phyloP scores from a whole-genome alignment of 139 green algal genomes.

The Coelastrella sp. region DNA sequence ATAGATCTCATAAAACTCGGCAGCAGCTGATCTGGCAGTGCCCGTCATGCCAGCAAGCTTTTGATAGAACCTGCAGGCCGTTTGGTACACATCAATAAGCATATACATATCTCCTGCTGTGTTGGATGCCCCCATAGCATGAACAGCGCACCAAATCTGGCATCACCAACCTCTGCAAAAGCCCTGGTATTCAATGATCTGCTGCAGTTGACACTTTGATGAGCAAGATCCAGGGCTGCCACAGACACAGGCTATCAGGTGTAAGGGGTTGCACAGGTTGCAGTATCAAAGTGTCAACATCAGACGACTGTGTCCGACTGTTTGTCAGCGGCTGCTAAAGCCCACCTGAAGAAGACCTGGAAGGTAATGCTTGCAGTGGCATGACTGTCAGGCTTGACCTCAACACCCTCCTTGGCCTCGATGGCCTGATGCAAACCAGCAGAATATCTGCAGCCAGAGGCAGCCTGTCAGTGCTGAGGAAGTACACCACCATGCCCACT shows the following conservation, averaged over 20 bases:
- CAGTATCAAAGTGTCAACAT: not conserved
- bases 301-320: not conserved
- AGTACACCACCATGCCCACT: no score
- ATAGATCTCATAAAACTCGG: slow-evolving; percentile 75
- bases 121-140: no score
- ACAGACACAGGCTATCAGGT: no score
- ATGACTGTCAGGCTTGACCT: slow-evolving; percentile 54
- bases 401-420: slow-evolving; percentile 97
- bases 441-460: slow-evolving; percentile 65
- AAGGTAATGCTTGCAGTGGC: slow-evolving; percentile 67
- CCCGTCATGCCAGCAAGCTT: slow-evolving; percentile 74
- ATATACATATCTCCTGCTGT: no score
- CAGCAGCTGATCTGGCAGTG: slow-evolving; percentile 89
- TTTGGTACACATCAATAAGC: slow-evolving; percentile 55
- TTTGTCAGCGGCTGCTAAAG: not conserved
- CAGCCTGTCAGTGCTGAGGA: not conserved
- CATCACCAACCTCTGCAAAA: no score
- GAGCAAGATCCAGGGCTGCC: no score
- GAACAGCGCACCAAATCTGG: no score
- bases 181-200: no score
- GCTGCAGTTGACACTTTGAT: no score
- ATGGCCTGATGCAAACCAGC: slow-evolving; percentile 79
- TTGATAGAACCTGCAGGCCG: slow-evolving; percentile 58
- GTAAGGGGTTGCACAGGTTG: no score
- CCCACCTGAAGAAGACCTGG: slow-evolving; percentile 67